Conservation (phyloP, 1,284 basidiomycete genomes). For the Chalciporus piperatoides region DNA sequence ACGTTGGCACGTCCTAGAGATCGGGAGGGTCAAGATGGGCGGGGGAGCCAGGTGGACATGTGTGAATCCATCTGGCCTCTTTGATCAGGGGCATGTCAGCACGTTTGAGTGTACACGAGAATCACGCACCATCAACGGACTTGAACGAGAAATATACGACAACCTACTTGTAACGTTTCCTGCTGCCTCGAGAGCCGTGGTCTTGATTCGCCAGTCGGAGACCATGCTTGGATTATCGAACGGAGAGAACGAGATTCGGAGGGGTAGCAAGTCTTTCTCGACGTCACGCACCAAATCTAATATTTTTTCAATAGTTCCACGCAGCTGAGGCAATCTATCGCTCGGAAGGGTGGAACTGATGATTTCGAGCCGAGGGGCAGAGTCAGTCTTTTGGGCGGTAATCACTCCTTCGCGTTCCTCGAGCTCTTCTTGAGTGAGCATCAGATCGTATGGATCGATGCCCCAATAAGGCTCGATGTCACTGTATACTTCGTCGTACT, state of each 20-base stretch:
- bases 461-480: conserved; percentile 57
- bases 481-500: conserved; percentile 52
- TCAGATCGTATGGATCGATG: conserved; percentile 45
- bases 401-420: conserved; percentile 31
- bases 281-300: conserved; percentile 22
- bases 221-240: conserved; percentile 31
- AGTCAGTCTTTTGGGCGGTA: conserved; percentile 14
- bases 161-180: conserved; percentile 29
- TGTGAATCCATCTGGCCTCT: conserved; percentile 23
- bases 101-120: conserved; percentile 20
- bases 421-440: conserved; percentile 36
- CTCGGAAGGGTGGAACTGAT: conserved; percentile 10
- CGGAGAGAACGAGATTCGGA: conserved; percentile 32
- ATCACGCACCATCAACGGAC: neutral
- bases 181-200: conserved; percentile 27
- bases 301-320: conserved; percentile 7
- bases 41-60: conserved; percentile 24
- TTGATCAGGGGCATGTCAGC: conserved; percentile 22
- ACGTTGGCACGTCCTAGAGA: too few species aligned
- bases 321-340: neutral
- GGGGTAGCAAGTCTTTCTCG: conserved; percentile 25
- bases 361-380: conserved; percentile 11
- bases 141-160: neutral
- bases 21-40: conserved; percentile 14
- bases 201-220: conserved; percentile 26